Base-by-base conservation (phyloP, 352 stramenopile genomes). In the Aphanomyces cochlioides region DNA sequence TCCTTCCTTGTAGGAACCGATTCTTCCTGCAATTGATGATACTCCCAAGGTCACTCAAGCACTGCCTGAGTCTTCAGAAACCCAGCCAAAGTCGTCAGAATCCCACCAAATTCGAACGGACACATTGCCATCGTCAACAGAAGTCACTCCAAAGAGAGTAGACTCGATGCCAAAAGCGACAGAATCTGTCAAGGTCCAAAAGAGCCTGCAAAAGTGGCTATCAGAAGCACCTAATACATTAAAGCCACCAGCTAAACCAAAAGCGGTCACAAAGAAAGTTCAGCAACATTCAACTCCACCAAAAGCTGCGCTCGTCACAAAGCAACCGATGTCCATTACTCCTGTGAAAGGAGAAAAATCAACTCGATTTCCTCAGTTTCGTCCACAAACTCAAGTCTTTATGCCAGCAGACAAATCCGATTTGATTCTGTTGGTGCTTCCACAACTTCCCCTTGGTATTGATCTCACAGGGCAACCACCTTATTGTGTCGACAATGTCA, bases 371-470 rank as follows among this genome's bases (percentile, higher is more conserved):
- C 54, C 12, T 45, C 54, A 28, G 15, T 61, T 37, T 13, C 17
- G 28, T 45, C 56, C 15, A 17, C 39, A 47, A 12, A 34, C 58
- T 7, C 58, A 67, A 67, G 58, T 67, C 13, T 67, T 67, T 67
- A 41, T 67, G 7, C 58, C 58, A 39, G 58, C 58, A 8, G 40
- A 34, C 7, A 34, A 10, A 10, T 17, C 73, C 54, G 59, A 79
- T 7, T 81, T 84, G 56, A 37, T 61, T 7, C 54, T 93, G 73
- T 48, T 89, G 10, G 57, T 92, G 39, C 79, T 89, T 37, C 72
- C 78, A 17, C 79, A 50, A 21, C 67, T 83, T 17, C 83, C 84
- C 38, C 72, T 92, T n/a, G 83, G 82, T 21, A 74, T 93, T 7
- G 80, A 79, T 28, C 75, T 91, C 37, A 36, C 60, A 4, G 75